These are phyloP conservation scores for Chlorella variabilis DNA, from an alignment of 163 green algal genomes.

Conservation along the genomic window DNA sequence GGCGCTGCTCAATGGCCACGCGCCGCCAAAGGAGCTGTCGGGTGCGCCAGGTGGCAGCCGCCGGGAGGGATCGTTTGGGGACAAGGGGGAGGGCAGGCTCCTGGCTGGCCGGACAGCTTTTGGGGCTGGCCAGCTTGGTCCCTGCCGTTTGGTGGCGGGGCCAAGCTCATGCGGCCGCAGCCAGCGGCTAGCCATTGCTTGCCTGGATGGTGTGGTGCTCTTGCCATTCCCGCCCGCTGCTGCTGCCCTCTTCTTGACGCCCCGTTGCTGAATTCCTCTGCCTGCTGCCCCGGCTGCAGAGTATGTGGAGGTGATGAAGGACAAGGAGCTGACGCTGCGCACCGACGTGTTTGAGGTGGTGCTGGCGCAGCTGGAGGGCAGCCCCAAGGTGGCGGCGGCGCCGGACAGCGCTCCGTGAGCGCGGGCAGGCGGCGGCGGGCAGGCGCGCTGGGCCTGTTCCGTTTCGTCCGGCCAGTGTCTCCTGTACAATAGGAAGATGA, in stretches of 20 bases:
- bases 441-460: background rate
- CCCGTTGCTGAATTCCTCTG: too few relatives aligned
- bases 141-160: background rate
- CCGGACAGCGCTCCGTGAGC: background rate
- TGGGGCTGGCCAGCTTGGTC: too few relatives aligned
- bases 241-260: background rate
- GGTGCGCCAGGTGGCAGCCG: background rate
- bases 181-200: background rate
- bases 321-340: conserved; percentile 44
- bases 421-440: too few relatives aligned
- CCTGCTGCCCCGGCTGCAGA: too few relatives aligned
- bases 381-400: background rate
- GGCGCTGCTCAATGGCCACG: conserved; percentile 29
- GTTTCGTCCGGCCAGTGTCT: too few relatives aligned
- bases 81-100: too few relatives aligned
- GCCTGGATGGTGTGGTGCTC: too few relatives aligned
- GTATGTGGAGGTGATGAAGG: conserved; percentile 39
- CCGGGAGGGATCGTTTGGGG: background rate
- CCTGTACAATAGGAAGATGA: too few relatives aligned
- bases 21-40: conserved; percentile 33
- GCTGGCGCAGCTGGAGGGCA: conserved; percentile 33
- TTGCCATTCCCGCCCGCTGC: too few relatives aligned
- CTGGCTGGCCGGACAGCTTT: background rate
- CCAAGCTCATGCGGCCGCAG: too few relatives aligned
- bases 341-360: conserved; percentile 46